A percentile compares a stretch with the other conserved stretches of the same genome.
These are phyloP conservation scores for Eucalyptus tenuipes DNA, from an alignment of 345 rosid species.

Conservation along the genomic window DNA sequence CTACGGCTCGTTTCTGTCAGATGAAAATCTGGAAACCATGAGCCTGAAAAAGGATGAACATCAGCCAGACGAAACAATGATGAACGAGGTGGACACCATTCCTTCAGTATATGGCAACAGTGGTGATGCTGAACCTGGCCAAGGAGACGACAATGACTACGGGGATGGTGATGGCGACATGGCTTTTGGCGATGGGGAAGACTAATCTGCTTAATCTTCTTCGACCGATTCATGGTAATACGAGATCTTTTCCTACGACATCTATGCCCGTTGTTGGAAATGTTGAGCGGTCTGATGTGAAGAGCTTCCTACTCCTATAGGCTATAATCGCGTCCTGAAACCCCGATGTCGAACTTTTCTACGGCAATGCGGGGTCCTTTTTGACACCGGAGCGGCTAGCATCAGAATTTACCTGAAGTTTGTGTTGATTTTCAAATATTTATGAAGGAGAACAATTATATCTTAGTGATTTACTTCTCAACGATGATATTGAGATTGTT, in stretches of 20 bases:
- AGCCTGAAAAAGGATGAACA: not conserved
- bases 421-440: not conserved
- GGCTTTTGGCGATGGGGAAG: conserved; percentile 17
- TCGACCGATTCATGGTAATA: not conserved
- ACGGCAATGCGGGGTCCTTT: not conserved
- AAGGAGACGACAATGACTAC: conserved; percentile 36
- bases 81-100: conserved; percentile 3
- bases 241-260: not conserved
- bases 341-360: not conserved
- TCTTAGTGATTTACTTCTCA: not conserved
- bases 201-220: not conserved
- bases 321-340: not conserved
- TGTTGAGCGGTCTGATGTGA: not conserved
- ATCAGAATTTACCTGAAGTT: not conserved
- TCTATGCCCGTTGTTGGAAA: not conserved
- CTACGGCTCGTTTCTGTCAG: conserved; percentile 40
- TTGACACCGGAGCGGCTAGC: not conserved
- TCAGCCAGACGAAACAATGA: conserved; percentile 6
- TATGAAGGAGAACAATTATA: not conserved
- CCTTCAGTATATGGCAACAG: conserved; percentile 1
- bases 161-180: conserved; percentile 10
- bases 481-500: not conserved
- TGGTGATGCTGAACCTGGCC: conserved; percentile 28
- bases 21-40: conserved; percentile 43
- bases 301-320: not conserved